A percentile compares a stretch with the other conserved stretches of the same genome.
These are phyloP conservation scores for Aspergillus sclerotioniger DNA, from an alignment of 495 filamentous ascomycete species.

Conservation along the genomic window DNA sequence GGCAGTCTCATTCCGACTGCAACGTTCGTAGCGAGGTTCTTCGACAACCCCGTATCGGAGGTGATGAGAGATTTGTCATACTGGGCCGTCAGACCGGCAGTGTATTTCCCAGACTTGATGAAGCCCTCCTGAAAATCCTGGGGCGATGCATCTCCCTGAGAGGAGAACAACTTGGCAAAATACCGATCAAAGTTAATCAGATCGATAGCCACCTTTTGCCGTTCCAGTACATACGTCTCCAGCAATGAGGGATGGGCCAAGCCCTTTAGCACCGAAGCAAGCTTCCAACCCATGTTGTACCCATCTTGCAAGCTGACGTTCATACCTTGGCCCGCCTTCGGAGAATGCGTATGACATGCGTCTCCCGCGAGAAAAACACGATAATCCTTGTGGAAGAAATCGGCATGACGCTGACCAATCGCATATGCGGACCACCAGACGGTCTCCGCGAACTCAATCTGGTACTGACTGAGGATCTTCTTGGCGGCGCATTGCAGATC, in stretches of 20 bases:
- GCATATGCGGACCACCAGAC: conserved; percentile 61
- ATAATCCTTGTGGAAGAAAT: conserved; percentile 52
- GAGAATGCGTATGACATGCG: conserved; percentile 61
- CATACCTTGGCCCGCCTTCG: conserved; percentile 61
- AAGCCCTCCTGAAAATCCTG: conserved; percentile 58
- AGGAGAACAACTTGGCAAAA: conserved; percentile 62
- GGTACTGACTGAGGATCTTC: conserved; percentile 57
- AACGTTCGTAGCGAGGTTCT: conserved; percentile 44
- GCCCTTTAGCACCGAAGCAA: conserved; percentile 62
- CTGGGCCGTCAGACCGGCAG: conserved; percentile 58
- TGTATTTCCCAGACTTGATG: conserved; percentile 59
- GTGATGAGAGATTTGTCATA: conserved; percentile 56
- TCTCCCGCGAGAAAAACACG: conserved; percentile 59
- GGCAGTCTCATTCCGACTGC: conserved; percentile 56
- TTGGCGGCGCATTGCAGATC: conserved; percentile 58
- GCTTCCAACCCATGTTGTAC: conserved; percentile 78
- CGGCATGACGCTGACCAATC: conserved; percentile 58
- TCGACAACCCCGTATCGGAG: conserved; percentile 20
- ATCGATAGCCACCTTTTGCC: conserved; percentile 64
- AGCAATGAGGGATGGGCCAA: conserved; percentile 55
- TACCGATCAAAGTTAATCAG: conserved; percentile 72
- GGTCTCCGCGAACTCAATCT: conserved; percentile 49
- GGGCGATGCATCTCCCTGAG: conserved; percentile 32
- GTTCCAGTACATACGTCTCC: conserved; percentile 67
- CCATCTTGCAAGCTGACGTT: conserved; percentile 50